Evolutionary conservation across 805 yeast genomes (phyloP).

Genomic region (Debaryomyces prosopidis): DNA sequence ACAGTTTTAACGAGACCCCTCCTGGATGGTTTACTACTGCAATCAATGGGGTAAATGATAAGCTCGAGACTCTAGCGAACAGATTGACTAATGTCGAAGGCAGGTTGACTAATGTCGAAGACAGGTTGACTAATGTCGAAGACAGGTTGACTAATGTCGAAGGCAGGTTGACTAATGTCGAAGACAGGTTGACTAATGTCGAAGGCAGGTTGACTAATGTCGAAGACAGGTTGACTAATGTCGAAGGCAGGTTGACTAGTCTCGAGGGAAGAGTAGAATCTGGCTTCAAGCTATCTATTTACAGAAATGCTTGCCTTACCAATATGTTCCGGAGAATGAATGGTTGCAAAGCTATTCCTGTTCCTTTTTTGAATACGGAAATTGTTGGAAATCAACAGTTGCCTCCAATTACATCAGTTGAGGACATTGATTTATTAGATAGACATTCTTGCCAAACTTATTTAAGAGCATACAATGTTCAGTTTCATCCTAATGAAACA

Average conservation of each 20-base stretch:
- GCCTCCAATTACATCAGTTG: background rate
- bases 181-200: too few species aligned
- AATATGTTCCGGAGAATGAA: background rate
- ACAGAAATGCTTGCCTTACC: background rate
- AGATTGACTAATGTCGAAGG: background rate
- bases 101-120: background rate
- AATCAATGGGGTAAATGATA: background rate
- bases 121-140: too few species aligned
- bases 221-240: too few species aligned
- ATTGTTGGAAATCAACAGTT: background rate
- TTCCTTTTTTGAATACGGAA: slow-evolving; percentile 1
- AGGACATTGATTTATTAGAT: slow-evolving; percentile 2
- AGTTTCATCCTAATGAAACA: background rate
- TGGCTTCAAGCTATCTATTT: background rate
- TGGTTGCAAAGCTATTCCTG: background rate
- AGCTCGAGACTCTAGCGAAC: background rate
- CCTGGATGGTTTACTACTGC: background rate
- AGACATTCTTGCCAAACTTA: background rate
- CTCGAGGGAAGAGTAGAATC: background rate
- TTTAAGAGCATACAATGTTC: slow-evolving; percentile 1
- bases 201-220: too few species aligned
- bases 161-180: too few species aligned
- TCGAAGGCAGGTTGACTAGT: background rate
- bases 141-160: background rate
- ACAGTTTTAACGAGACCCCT: background rate